Percentiles rank a stretch among this genome's conserved stretches.
These are phyloP conservation scores for Neurospora discreta DNA, from an alignment of 495 filamentous ascomycete genomes.

Conservation along the genomic window DNA sequence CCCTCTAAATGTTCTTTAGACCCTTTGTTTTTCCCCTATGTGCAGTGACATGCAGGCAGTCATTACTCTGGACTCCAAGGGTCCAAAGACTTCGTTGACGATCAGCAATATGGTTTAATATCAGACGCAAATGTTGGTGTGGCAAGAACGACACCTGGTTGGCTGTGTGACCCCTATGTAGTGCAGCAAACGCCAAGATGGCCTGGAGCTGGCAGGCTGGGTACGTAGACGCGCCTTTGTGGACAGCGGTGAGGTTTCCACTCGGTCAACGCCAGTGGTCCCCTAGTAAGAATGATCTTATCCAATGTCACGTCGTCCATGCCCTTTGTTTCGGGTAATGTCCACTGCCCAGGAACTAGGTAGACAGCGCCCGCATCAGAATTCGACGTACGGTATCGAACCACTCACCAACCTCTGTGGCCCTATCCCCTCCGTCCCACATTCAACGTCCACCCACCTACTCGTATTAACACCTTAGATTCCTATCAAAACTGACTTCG, in stretches of 20 bases:
- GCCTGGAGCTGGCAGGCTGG: neutral
- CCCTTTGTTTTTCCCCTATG: neutral
- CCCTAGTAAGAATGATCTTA: neutral
- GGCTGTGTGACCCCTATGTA: neutral
- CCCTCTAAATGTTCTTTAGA: neutral
- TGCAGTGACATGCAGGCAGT: neutral
- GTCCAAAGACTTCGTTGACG: neutral
- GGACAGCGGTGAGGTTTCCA: neutral
- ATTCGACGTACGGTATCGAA: neutral
- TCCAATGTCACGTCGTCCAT: neutral
- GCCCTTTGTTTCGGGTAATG: neutral
- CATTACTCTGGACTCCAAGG: neutral
- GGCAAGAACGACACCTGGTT: neutral
- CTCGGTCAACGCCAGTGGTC: neutral
- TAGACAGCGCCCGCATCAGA: neutral
- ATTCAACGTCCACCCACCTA: neutral
- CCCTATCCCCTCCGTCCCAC: neutral
- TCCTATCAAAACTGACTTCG: neutral
- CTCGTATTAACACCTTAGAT: neutral
- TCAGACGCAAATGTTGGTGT: neutral
- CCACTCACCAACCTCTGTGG: neutral
- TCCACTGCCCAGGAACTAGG: neutral
- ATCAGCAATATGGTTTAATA: neutral
- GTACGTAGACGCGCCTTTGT: neutral
- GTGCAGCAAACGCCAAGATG: neutral